phyloP scores from a whole-genome alignment of 2,329 filamentous ascomycete genomes.

The Zymoseptoria pseudotritici region DNA sequence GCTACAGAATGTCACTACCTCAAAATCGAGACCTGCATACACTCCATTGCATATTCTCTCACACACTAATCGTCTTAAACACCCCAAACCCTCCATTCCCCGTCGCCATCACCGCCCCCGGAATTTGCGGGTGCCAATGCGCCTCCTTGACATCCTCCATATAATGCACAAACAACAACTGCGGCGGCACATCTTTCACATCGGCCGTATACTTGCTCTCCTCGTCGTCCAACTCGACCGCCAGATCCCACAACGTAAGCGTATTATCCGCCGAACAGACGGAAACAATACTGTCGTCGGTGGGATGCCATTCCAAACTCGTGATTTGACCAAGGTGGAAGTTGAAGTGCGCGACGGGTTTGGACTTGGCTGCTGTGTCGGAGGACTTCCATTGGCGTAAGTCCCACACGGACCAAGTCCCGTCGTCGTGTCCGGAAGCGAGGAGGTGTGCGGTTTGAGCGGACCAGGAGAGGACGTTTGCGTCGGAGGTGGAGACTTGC shows the following conservation, averaged over 20 bases:
- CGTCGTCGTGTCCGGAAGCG: slow-evolving; percentile 87
- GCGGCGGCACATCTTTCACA: slow-evolving; percentile 82
- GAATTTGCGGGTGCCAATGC: slow-evolving; percentile 97
- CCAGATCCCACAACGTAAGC: slow-evolving; percentile 91
- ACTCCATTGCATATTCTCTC: neutral
- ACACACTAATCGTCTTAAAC: slow-evolving; percentile 37
- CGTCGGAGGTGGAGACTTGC: slow-evolving; percentile 73
- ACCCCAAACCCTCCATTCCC: slow-evolving; percentile 72
- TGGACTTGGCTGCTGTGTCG: slow-evolving; percentile 46
- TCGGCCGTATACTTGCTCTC: slow-evolving; percentile 86
- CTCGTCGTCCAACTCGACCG: slow-evolving; percentile 93
- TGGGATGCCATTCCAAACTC: slow-evolving; percentile 93
- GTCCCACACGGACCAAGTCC: slow-evolving; percentile 94
- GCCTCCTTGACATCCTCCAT: slow-evolving; percentile 91
- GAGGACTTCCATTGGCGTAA: slow-evolving; percentile 79
- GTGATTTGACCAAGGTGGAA: slow-evolving; percentile 98
- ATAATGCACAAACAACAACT: slow-evolving; percentile 94
- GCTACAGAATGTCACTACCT: neutral
- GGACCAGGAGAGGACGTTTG: slow-evolving; percentile 97
- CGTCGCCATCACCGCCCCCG: slow-evolving; percentile 80
- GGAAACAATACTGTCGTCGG: slow-evolving; percentile 89
- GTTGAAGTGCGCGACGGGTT: slow-evolving; percentile 83
- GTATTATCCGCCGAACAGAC: slow-evolving; percentile 91
- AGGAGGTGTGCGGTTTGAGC: slow-evolving; percentile 80
- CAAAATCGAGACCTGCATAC: neutral